Conservation (phyloP, 2,329 filamentous ascomycete genomes). For the Fusarium sp. region DNA sequence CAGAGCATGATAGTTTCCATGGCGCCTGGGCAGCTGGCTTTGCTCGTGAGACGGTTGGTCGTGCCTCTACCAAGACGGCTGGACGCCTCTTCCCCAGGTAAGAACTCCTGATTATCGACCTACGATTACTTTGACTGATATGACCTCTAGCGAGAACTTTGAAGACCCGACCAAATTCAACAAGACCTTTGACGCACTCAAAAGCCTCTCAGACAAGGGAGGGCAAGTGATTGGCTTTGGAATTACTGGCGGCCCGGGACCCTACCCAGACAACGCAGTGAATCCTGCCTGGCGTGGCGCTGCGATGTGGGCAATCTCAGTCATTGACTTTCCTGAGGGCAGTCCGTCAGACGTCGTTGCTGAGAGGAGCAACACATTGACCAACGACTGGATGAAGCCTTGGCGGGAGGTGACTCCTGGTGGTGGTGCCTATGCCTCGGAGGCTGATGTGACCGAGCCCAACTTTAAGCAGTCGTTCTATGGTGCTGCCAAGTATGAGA, state of each 20-base stretch:
- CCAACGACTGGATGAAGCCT: constrained; percentile 43
- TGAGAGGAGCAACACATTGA: constrained; percentile 33
- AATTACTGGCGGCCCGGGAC: constrained; percentile 49
- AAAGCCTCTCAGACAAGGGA: constrained; percentile 53
- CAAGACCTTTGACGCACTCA: constrained; percentile 52
- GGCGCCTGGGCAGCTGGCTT: constrained; percentile 40
- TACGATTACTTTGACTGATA: not conserved
- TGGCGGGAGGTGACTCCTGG: constrained; percentile 41
- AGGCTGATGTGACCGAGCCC: constrained; percentile 38
- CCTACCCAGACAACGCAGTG: constrained; percentile 55
- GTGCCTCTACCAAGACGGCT: constrained; percentile 32
- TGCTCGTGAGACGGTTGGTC: constrained; percentile 29
- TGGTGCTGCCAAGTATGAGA: constrained; percentile 34
- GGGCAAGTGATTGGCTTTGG: constrained; percentile 56
- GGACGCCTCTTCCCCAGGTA: constrained; percentile 40
- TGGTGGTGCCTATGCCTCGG: constrained; percentile 37
- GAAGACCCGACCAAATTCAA: constrained; percentile 45
- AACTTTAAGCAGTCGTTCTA: constrained; percentile 41
- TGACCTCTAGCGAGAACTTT: constrained; percentile 24
- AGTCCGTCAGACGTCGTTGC: constrained; percentile 27
- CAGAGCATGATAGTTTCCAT: constrained; percentile 35
- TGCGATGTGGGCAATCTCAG: constrained; percentile 52
- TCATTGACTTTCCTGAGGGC: constrained; percentile 46
- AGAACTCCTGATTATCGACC: not conserved
- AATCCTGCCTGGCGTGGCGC: constrained; percentile 62